Evolutionary conservation across 768 basidiomycete genomes (phyloP).

Genomic region (Lactarius quietus): DNA sequence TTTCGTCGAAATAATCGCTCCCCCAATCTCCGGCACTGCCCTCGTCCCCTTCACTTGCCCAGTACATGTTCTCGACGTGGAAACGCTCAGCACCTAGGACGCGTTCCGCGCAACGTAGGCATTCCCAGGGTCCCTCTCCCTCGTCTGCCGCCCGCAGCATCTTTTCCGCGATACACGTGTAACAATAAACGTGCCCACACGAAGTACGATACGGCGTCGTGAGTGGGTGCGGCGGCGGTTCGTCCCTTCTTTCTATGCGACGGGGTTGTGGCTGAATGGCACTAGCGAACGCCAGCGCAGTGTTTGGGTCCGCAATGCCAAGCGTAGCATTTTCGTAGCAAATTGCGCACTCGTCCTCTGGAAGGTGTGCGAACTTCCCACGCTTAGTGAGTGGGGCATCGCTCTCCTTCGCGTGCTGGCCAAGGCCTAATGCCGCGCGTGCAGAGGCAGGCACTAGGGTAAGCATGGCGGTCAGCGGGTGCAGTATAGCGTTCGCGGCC

Average conservation of each 20-base stretch:
- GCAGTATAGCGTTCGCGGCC: conserved; percentile 30
- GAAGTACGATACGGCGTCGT: conserved; percentile 80
- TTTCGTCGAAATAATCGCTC: conserved; percentile 34
- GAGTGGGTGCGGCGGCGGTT: conserved; percentile 60
- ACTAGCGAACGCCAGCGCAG: conserved; percentile 40
- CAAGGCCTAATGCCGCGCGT: conserved; percentile 28
- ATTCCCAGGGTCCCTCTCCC: conserved; percentile 68
- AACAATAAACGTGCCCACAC: conserved; percentile 89
- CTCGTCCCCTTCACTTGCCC: conserved; percentile 36
- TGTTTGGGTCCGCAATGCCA: conserved; percentile 51
- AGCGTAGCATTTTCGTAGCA: conserved; percentile 74
- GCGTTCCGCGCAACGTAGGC: conserved; percentile 69
- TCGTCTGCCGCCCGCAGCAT: conserved; percentile 73
- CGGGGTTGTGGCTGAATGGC: conserved; percentile 30
- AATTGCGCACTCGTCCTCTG: conserved; percentile 81
- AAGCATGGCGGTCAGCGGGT: conserved; percentile 29
- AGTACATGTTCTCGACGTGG: conserved; percentile 27
- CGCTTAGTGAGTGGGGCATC: conserved; percentile 24
- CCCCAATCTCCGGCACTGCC: conserved; percentile 60
- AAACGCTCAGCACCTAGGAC: conserved; percentile 66
- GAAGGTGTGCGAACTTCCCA: conserved; percentile 69
- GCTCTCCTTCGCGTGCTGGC: not conserved
- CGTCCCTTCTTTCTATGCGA: conserved; percentile 34
- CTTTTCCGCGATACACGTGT: conserved; percentile 84
- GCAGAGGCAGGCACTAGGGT: conserved; percentile 35